phyloP scores from a whole-genome alignment of 2,329 filamentous ascomycete genomes.

The Berkeleyomyces basicola region DNA sequence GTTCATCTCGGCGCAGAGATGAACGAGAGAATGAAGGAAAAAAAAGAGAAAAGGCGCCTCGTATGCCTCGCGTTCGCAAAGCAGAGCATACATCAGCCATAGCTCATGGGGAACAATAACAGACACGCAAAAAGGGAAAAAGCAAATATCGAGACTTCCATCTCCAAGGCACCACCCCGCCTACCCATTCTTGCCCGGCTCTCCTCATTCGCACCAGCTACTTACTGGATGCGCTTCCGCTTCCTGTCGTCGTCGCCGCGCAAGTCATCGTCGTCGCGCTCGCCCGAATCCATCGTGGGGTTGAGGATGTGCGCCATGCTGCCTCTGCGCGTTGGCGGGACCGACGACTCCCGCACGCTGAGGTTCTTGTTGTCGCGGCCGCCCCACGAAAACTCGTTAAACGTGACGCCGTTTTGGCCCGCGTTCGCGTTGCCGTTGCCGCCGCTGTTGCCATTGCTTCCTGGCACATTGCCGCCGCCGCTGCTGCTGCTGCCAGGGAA shows the following conservation, averaged over 20 bases:
- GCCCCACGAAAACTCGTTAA: conserved; percentile 41
- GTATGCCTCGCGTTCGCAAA: neutral
- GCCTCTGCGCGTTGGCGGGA: conserved; percentile 37
- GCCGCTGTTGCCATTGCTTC: neutral
- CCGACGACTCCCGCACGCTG: conserved; percentile 36
- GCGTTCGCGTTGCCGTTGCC: conserved; percentile 17
- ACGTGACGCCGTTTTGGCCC: conserved; percentile 22
- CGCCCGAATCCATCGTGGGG: conserved; percentile 35
- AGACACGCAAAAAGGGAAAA: neutral
- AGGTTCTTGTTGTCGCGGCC: conserved; percentile 33
- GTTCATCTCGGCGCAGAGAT: neutral
- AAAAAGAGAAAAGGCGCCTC: neutral
- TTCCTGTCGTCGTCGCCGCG: conserved; percentile 44
- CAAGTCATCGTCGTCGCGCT: conserved; percentile 39
- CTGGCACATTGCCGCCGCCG: conserved; percentile 12
- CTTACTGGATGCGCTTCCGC: conserved; percentile 39
- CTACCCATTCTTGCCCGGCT: no score
- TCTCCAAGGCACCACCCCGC: neutral
- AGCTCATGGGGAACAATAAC: neutral
- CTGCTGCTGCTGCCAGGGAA: conserved; percentile 29
- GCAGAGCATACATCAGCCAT: neutral
- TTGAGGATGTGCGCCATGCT: conserved; percentile 50
- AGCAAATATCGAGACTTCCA: neutral
- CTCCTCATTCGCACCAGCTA: neutral
- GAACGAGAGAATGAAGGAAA: neutral